Base-by-base conservation (phyloP, 1,139 yeast species). In the Pichia norvegensis region DNA sequence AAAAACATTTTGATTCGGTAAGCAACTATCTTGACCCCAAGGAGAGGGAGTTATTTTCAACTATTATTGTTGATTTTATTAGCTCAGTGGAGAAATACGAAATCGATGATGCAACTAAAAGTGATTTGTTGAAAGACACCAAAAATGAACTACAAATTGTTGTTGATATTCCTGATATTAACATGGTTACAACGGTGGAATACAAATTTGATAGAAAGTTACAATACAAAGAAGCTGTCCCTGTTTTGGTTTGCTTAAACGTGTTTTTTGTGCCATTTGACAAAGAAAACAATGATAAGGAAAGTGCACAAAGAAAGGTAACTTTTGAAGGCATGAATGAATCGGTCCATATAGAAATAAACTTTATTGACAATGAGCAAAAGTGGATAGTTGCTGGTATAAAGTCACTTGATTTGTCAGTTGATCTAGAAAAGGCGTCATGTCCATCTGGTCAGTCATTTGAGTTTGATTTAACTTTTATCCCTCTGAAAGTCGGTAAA, bases 401-500 rank as follows among this genome's bases (percentile, higher is more conserved):
- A 51, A 74, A 74, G 49, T 63, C 68, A n/a, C 76, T 78, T 46
- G 61, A 64, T 14, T 60, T 71, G 6, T 66, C 47, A 8, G 39
- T 53, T 42, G 51, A 45, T 57, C 72, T 41, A 60, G 16, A 35
- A 4, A 49, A 46, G 14, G 46, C 46, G 9, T 33, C 45, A 9
- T 3, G 27, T 43, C 3, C 45, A 36, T 9, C 44, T 2, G 52
- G 52, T 10, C 41, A 44, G 8, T 29, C 31, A 4, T 54, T 50
- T 29, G 53, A 52, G 5, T 62, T 74, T 29, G 64, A 70, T 14
- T 52, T 88, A 13, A 66, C 74, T 4, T 62, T 90, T 51, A 72
- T 87, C 11, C 97, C 97, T 0, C 62, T 87, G 47, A 79, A 75
- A 51, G 78, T 83, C 21, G 97, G 97, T 0, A 81, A 81, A 51